Evolutionary conservation across 2,329 filamentous ascomycete species (phyloP).

Genomic region (Xylariaceae sp.): DNA sequence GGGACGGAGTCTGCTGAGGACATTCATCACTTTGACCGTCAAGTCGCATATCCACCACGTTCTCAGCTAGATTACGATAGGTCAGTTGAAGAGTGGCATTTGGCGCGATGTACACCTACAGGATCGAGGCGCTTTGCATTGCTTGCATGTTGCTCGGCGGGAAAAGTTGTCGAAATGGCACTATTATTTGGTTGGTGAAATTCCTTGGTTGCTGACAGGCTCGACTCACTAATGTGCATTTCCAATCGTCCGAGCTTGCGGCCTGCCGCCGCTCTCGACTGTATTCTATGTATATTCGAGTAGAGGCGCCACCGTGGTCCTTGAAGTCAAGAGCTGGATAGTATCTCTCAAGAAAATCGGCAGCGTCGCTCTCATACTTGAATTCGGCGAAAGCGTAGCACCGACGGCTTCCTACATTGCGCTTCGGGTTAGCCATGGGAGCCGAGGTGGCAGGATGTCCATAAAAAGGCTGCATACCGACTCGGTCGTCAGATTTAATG

Average conservation of each 20-base stretch:
- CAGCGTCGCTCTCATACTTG: conserved; percentile 37
- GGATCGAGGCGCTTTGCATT: conserved; percentile 35
- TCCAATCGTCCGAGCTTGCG: conserved; percentile 38
- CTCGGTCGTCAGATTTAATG: conserved; percentile 33
- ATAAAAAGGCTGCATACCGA: conserved; percentile 19
- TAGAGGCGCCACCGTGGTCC: conserved; percentile 30
- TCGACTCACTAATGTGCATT: conserved; percentile 36
- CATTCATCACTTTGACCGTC: conserved; percentile 48
- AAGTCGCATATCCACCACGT: conserved; percentile 37
- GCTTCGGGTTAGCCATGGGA: background rate
- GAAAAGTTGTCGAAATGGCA: conserved; percentile 37
- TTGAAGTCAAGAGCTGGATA: conserved; percentile 37
- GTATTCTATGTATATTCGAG: conserved; percentile 37
- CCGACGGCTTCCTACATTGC: conserved; percentile 26
- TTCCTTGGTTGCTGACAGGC: background rate
- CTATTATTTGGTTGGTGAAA: conserved; percentile 21
- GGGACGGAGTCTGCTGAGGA: conserved; percentile 56
- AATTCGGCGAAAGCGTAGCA: conserved; percentile 42
- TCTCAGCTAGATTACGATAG: conserved; percentile 26
- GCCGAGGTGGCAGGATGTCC: background rate
- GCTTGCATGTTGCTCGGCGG: conserved; percentile 34
- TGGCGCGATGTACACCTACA: conserved; percentile 24
- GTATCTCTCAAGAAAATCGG: conserved; percentile 37
- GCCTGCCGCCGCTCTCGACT: conserved; percentile 35
- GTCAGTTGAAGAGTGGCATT: background rate